Conservation (phyloP, 169 alveolate genomes). For the Eimeria falciformis region DNA sequence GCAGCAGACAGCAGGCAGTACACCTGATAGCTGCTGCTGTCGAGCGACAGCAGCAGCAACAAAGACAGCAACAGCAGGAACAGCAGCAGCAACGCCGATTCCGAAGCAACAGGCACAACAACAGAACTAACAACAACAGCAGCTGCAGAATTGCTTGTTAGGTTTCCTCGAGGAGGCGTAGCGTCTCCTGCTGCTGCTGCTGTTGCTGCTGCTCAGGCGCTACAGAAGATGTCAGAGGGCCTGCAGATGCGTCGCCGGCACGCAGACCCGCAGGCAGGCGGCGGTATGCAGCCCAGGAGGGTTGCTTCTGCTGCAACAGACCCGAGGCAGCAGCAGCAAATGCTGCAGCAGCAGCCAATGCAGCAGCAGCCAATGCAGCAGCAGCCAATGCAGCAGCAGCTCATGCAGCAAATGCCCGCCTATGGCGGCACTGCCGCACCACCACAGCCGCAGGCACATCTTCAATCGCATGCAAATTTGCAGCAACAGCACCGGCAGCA, state of each 20-base stretch:
- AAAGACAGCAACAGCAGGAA: not conserved
- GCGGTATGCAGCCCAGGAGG: not conserved
- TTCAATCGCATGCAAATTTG: too few species aligned
- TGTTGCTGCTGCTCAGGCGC: conserved; percentile 18
- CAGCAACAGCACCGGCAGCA: not conserved
- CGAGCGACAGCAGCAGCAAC: not conserved
- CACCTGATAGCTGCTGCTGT: not conserved
- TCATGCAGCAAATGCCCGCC: too few species aligned
- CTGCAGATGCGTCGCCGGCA: not conserved
- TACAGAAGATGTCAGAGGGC: not conserved
- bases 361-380: not conserved
- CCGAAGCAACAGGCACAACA: too few species aligned
- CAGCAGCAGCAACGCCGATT: too few species aligned
- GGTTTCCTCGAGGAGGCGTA: not conserved
- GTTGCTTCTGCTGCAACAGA: not conserved
- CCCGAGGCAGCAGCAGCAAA: not conserved
- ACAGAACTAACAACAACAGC: not conserved
- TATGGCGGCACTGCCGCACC: not conserved
- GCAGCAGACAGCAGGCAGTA: not conserved
- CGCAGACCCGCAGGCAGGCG: not conserved
- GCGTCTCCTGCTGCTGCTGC: conserved; percentile 24
- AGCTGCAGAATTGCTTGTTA: too few species aligned
- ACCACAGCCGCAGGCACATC: not conserved
- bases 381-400: not conserved
- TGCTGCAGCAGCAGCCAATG: conserved; percentile 13